Conservation (phyloP, 129 eudicot species). For the Flaveria bidentis region DNA sequence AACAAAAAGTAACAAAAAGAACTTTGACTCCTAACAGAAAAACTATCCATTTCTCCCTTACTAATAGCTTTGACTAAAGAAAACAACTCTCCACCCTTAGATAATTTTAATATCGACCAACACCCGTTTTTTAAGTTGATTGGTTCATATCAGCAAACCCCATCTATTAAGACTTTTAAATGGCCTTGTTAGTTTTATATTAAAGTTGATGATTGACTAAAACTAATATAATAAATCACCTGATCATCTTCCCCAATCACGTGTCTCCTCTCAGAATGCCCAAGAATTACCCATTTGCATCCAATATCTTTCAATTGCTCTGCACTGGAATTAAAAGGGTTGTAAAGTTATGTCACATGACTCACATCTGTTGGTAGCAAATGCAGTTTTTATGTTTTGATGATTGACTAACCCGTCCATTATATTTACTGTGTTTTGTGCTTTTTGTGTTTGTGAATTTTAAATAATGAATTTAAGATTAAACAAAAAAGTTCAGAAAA, state of each 20-base stretch:
- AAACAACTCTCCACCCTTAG: background rate
- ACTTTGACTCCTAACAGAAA: background rate
- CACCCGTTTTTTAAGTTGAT: background rate
- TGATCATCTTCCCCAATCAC: conserved; percentile 80
- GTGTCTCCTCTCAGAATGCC: conserved; percentile 95
- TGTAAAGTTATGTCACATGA: conserved; percentile 23
- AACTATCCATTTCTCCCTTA: too few relatives aligned
- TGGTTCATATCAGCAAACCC: background rate
- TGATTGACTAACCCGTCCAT: background rate
- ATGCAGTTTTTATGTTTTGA: background rate
- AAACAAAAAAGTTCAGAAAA: background rate
- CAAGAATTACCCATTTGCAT: conserved; percentile 97
- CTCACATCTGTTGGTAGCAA: background rate
- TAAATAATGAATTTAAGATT: background rate
- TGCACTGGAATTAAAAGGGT: conserved; percentile 50
- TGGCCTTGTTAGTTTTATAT: background rate
- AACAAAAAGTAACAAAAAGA: background rate
- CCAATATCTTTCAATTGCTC: conserved; percentile 93
- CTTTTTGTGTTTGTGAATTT: background rate
- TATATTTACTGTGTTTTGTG: background rate
- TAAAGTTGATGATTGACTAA: conserved; percentile 2
- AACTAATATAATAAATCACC: conserved; percentile 39
- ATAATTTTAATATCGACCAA: background rate
- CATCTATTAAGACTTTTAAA: conserved; percentile 5
- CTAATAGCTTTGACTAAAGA: too few relatives aligned